Evolutionary conservation across 192 early-diverging fungal species (phyloP), one percentile per base, ranked within the genome.

Genomic region (Backusella tuberculispora): DNA sequence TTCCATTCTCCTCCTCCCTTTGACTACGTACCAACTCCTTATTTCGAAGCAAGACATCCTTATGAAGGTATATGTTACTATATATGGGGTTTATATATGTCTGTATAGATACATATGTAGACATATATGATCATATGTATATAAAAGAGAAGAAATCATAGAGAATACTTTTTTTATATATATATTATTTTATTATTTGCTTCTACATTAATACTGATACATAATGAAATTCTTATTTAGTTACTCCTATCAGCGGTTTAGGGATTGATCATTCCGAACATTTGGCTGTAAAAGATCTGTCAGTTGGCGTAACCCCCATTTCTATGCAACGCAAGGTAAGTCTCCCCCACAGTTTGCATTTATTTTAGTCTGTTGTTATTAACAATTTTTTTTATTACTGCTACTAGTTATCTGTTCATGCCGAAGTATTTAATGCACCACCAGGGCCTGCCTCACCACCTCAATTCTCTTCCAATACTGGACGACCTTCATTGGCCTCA

Each of bases 401-500:
- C 2, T 34, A 34, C 29, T 67, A 67, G 66, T 41, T 67, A 6
- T 67, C 66, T 42, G 41, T 13, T 43, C n/a, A 42, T 21, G 66
- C 38, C 19, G 66, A 21, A 42, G 37, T 21, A 5, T 67, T 67
- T 40, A 42, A n/a, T 67, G 17, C 38, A 19, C 40, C 66, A 67
- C 64, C 64, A 8, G 64, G 19, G 1, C 56, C 21, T 29, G 26
- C n/a, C 1, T 67, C 66, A 67, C 12, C 53, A 60, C 66, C 66
- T 26, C 66, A 42, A 67, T 67, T 67, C 5, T 15, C n/a, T 21
- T 53, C 50, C 21, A 60, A 60, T 60, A 60, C 53, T 4, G 53
- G 53, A 19, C 41, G 66, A 24, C 76, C 70, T 13, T 77, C 76
- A 2, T 12, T 77, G 5, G 48, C 70, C 5, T 72, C 76, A 6